Evolutionary conservation across 345 rosid genomes (phyloP).

Genomic region (Bruguiera parviflora): DNA sequence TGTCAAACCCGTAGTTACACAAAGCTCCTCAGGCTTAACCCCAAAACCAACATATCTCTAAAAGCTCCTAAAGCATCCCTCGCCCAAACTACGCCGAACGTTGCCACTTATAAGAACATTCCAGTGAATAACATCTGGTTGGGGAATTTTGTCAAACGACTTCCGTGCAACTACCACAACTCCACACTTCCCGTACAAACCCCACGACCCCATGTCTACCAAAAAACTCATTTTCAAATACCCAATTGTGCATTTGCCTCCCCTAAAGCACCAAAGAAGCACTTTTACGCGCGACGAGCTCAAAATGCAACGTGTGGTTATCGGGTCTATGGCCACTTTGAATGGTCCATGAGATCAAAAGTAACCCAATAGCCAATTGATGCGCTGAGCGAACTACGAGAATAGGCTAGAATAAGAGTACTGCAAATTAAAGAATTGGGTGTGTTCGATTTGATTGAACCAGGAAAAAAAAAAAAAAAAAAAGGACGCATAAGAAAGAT

Average conservation of each 20-base stretch:
- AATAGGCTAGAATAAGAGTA: slow-evolving; percentile 48
- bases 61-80: slow-evolving; percentile 37
- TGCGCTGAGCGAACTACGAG: slow-evolving; percentile 32
- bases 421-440: slow-evolving; percentile 39
- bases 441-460: slow-evolving; percentile 27
- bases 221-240: slow-evolving; percentile 39
- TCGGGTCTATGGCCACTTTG: slow-evolving; percentile 31
- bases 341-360: slow-evolving; percentile 32
- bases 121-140: slow-evolving; percentile 49
- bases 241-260: slow-evolving; percentile 46
- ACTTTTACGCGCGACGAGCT: slow-evolving; percentile 38
- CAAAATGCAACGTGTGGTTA: slow-evolving; percentile 45
- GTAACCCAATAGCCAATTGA: slow-evolving; percentile 35
- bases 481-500: slow-evolving; percentile 39
- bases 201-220: slow-evolving; percentile 38
- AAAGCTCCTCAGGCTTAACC: slow-evolving; percentile 48
- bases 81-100: slow-evolving; percentile 30
- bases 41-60: slow-evolving; percentile 40
- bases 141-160: slow-evolving; percentile 54
- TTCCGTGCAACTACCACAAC: slow-evolving; percentile 35
- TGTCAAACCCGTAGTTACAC: slow-evolving; percentile 43
- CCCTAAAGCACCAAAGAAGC: slow-evolving; percentile 24
- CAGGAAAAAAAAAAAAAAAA: slow-evolving; percentile 9
- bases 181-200: slow-evolving; percentile 23
- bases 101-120: slow-evolving; percentile 54